Base-by-base conservation (phyloP, 768 basidiomycete species). In the Russula ochroleuca region DNA sequence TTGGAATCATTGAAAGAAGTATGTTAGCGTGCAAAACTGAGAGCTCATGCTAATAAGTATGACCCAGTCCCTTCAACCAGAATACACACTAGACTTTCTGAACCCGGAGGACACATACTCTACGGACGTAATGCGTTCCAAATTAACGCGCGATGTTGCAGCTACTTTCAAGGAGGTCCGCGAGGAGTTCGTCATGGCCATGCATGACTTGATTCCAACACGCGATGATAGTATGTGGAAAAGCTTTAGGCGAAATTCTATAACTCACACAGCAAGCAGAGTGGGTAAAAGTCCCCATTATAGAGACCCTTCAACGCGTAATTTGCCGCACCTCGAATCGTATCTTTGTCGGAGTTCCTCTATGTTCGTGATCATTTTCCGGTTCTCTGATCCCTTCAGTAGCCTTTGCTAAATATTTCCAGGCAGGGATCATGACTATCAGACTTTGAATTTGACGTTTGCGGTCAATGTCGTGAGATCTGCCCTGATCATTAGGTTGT, bases 341-440 rank as follows among this genome's bases (percentile, higher is more conserved):
- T 5, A 37, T 37, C 11, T 37, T 37, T 11, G 35, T 83, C 37
- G 81, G 80, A 0, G 65, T 78, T 5, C 80, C 80, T 1, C 63
- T 80, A 8, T 81, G 80, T 54, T 47, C n/a, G 57, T 25, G 13
- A 40, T 19, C 4, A 21, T 35, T 35, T 17, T 4, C 28, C 19
- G 13, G 35, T 50, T 41, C 35, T 37, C 1, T 21, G 28, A 37
- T 37, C 8, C 35, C 35, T 37, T 40, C 57, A 28, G 19, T 10
- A n/a, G 35, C 19, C 17, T 14, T 8, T 45, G 14, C n/a, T 35
- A 40, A 48, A 8, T 3, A 1, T 37, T 37, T 37, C 5, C 54
- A 84, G 81, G 81, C 67, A 70, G 77, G 1, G 68, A 81, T 61
- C 68, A 67, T 8, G 79, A 77, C 41, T 83, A 78, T 61, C 28